Base-by-base conservation (phyloP, 768 basidiomycete genomes). In the Chalciporus pseudorubinellus region DNA sequence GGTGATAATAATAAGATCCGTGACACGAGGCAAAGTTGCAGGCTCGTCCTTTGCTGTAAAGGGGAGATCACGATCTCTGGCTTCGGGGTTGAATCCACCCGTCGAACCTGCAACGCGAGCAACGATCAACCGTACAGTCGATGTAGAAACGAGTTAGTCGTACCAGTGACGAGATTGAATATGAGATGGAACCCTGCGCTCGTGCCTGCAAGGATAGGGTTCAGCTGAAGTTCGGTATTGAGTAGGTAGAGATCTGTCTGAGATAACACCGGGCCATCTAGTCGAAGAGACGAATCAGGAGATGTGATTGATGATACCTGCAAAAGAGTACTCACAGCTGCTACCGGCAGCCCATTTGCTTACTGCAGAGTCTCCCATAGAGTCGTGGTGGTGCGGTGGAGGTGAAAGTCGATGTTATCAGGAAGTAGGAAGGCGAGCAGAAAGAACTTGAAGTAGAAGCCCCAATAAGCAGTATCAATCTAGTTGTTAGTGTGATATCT, bases 201-300 rank as follows among this genome's bases (percentile, higher is more conserved):
- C 22, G 72, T 69, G 57, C 78, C 77, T 33, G 75, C 73, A 12
- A 93, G 77, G 63, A 91, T 83, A 4, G 90, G 90, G 59, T 93
- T 77, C 28, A 92, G 63, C 60, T 87, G 80, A 3, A 92, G 75
- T 14, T 84, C 80, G 5, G 81, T 78, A 39, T 79, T 76, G 49
- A 93, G 79, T 3, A 92, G 78, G 67, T 90, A 93, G 13, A 93
- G 76, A 62, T 92, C 90, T 0, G 88, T 90, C 61, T 87, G 87
- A 3, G 81, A 79, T 13, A 92, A 76, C 6, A 92, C 81, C 6
- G 90, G 90, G 0, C 88, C 89, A 68, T 92, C 88, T 91, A 44
- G 18, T 38, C 33, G 38, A 24, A 46, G 28, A 9, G 59, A 46
- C 39, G 33, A 1, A 7, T 45, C 16, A 21, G 44, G 10, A 39